Evolutionary conservation across 1,284 basidiomycete genomes (phyloP).

Genomic region (Pisolithus thermaeus): DNA sequence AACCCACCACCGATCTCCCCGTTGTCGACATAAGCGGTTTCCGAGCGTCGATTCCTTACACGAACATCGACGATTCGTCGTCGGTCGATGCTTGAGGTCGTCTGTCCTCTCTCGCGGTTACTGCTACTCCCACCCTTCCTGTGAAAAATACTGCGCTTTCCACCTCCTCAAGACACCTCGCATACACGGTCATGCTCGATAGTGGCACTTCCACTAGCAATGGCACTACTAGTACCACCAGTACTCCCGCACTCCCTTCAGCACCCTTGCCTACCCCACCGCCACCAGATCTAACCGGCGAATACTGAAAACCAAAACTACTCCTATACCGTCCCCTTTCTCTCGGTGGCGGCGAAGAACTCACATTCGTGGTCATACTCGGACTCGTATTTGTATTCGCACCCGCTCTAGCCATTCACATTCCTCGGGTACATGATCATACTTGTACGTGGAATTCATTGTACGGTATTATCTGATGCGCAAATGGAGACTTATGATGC

Average conservation of each 20-base stretch:
- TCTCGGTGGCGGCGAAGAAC: slow-evolving; percentile 4
- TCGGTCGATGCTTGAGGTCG: slow-evolving; percentile 44
- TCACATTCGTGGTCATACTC: no score
- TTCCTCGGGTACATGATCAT: no score
- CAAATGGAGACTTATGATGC: no score
- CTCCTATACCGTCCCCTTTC: slow-evolving; percentile 57
- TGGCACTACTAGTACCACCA: slow-evolving; percentile 2
- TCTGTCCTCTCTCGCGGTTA: slow-evolving; percentile 2
- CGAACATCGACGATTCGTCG: slow-evolving; percentile 57
- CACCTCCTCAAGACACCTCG: no score
- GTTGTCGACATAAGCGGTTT: slow-evolving; percentile 43
- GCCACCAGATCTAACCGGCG: slow-evolving; percentile 31
- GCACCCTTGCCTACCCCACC: slow-evolving; percentile 38
- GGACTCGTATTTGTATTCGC: no score
- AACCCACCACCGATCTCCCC: slow-evolving; percentile 7
- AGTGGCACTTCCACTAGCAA: background rate
- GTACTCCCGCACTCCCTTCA: slow-evolving; percentile 30
- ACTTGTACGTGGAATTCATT: no score
- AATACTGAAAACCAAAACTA: slow-evolving; percentile 26
- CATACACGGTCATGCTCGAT: background rate
- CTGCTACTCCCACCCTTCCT: slow-evolving; percentile 7
- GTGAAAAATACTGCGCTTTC: no score
- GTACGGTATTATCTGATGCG: no score
- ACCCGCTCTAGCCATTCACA: no score
- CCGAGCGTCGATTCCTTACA: slow-evolving; percentile 32